phyloP scores from a whole-genome alignment of 108 stramenopile species.

The Nitzschia sp. region DNA sequence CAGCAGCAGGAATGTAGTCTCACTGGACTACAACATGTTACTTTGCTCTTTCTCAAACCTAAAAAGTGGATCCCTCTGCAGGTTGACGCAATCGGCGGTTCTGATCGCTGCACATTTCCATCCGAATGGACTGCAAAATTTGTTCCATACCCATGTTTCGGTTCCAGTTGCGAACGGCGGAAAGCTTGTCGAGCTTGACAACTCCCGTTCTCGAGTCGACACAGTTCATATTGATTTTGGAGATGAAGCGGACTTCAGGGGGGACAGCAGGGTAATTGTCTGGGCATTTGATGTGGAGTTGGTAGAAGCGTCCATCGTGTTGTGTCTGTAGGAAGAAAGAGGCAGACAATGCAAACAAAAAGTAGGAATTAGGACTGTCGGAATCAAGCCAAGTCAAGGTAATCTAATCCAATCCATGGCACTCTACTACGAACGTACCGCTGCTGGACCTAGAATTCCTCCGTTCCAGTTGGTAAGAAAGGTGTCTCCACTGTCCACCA shows the following conservation, averaged over 20 bases:
- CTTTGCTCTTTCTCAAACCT: no score
- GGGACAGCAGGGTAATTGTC: constrained; percentile 88
- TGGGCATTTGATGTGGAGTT: constrained; percentile 88
- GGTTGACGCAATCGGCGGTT: constrained; percentile 84
- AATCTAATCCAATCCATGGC: neutral
- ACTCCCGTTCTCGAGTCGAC: constrained; percentile 82
- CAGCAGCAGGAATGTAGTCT: no score
- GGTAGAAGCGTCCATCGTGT: constrained; percentile 92
- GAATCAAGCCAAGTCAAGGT: neutral
- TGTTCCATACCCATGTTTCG: constrained; percentile 89
- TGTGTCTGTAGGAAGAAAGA: constrained; percentile 64
- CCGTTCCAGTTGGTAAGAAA: constrained; percentile 96
- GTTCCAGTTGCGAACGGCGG: constrained; percentile 84
- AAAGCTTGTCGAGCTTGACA: constrained; percentile 63
- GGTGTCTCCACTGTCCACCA: constrained; percentile 92
- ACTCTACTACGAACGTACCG: constrained; percentile 89
- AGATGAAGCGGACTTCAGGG: constrained; percentile 87
- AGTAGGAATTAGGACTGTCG: neutral
- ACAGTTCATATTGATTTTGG: constrained; percentile 92
- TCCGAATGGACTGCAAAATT: constrained; percentile 66
- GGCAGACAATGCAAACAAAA: neutral
- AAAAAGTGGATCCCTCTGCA: constrained; percentile 75
- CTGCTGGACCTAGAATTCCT: constrained; percentile 92
- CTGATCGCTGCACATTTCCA: constrained; percentile 72
- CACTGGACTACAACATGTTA: no score